phyloP scores from a whole-genome alignment of 495 filamentous ascomycete genomes.

The Penicillium roqueforti region DNA sequence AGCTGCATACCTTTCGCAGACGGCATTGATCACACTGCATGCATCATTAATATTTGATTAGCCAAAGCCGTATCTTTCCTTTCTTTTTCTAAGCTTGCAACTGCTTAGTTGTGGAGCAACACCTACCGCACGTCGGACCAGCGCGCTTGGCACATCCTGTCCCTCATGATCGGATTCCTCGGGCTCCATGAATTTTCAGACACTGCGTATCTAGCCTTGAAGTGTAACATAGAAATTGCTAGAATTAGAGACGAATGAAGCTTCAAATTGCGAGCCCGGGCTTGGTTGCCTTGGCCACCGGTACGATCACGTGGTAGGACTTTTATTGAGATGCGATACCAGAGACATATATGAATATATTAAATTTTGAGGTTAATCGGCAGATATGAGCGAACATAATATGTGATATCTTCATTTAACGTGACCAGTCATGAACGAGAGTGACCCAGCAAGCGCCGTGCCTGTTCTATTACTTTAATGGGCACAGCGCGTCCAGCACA shows the following conservation, averaged over 20 bases:
- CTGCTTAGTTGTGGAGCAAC: slow-evolving; percentile 8
- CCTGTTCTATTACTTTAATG: slow-evolving; percentile 2
- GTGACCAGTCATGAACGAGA: slow-evolving; percentile 11
- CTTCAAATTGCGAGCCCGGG: slow-evolving; percentile 1
- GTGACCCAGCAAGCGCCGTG: slow-evolving; percentile 1
- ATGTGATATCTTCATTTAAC: slow-evolving; percentile 15
- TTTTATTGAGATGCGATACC: no score
- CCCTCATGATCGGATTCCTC: slow-evolving; percentile 34
- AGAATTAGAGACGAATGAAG: neutral
- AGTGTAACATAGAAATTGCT: neutral
- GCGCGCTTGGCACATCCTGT: slow-evolving; percentile 14
- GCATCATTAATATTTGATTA: slow-evolving; percentile 9
- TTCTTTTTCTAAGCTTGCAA: neutral
- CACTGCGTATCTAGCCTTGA: neutral
- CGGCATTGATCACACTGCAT: slow-evolving; percentile 50
- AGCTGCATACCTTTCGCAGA: slow-evolving; percentile 42
- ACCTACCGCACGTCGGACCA: slow-evolving; percentile 35
- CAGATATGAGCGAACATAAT: neutral
- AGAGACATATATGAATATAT: neutral
- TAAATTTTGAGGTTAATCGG: neutral
- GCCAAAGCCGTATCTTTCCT: no score
- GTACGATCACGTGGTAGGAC: slow-evolving; percentile 9
- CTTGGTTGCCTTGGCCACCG: neutral
- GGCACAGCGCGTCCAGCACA: slow-evolving; percentile 23
- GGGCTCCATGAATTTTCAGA: slow-evolving; percentile 27